phyloP scores from a whole-genome alignment of 1,284 basidiomycete species.

The Papiliotrema nemorosa region DNA sequence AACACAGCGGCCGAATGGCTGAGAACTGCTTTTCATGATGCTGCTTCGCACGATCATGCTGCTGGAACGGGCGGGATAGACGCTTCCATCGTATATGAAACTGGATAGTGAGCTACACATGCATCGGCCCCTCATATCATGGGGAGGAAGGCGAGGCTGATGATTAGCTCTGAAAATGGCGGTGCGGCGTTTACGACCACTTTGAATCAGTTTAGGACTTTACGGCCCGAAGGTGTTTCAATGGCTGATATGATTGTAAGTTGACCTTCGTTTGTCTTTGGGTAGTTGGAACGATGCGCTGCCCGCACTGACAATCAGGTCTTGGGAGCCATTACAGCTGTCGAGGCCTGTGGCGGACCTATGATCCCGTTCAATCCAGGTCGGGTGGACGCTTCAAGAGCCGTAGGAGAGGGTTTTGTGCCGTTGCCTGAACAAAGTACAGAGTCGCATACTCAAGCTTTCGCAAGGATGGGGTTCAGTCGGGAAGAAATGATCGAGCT shows the following conservation, averaged over 20 bases:
- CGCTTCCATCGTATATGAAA: not conserved
- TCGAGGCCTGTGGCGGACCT: not conserved
- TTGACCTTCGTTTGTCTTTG: too few relatives aligned
- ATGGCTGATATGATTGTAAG: constrained; percentile 3
- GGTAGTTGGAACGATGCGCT: not conserved
- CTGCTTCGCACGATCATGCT: not conserved
- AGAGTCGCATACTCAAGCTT: not conserved
- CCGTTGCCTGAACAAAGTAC: not conserved
- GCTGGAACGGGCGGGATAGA: not conserved
- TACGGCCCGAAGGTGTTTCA: not conserved
- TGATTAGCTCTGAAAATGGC: not conserved
- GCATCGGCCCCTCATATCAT: too few relatives aligned
- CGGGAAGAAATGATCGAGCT: not conserved
- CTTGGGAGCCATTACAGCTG: not conserved
- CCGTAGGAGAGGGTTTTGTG: not conserved
- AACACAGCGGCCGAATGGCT: not conserved
- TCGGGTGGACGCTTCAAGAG: not conserved
- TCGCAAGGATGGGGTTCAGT: not conserved
- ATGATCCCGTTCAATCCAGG: constrained; percentile 1
- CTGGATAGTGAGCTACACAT: not conserved
- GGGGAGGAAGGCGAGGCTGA: not conserved
- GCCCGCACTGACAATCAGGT: not conserved
- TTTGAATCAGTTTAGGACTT: not conserved
- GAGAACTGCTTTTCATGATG: constrained; percentile 1
- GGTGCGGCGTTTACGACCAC: constrained; percentile 1